Evolutionary conservation across 2,329 filamentous ascomycete species (phyloP).

Genomic region (Aspergillus sp.): DNA sequence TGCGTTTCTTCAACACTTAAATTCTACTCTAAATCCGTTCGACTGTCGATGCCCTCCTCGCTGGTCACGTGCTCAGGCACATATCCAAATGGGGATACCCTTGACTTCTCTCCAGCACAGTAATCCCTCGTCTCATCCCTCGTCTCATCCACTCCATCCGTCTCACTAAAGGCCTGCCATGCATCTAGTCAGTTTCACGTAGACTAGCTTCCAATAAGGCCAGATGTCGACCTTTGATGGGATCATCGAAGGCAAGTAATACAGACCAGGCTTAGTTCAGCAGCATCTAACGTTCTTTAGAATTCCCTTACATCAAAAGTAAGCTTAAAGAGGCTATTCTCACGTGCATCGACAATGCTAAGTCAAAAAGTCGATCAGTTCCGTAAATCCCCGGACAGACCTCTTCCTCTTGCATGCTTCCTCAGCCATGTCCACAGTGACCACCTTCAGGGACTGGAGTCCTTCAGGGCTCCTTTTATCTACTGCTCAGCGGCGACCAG

Average conservation of each 20-base stretch:
- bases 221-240: conserved; percentile 31
- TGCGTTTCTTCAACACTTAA: too few species aligned
- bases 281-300: conserved; percentile 27
- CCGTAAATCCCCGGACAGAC: conserved; percentile 49
- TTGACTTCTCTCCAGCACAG: too few species aligned
- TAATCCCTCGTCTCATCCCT: too few species aligned
- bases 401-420: conserved; percentile 74
- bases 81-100: too few species aligned
- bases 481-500: conserved; percentile 84
- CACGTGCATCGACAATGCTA: conserved; percentile 5
- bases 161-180: too few species aligned
- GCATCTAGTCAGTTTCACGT: too few species aligned
- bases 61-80: too few species aligned
- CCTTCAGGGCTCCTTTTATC: conserved; percentile 72
- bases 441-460: conserved; percentile 76
- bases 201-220: too few species aligned
- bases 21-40: too few species aligned
- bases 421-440: conserved; percentile 91
- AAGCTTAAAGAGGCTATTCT: conserved; percentile 13
- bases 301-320: conserved; percentile 76
- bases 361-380: conserved; percentile 72
- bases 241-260: conserved; percentile 19
- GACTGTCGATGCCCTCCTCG: too few species aligned
- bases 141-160: too few species aligned
- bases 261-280: not conserved